Conservation (phyloP, 192 early-diverging fungal genomes). For the Entomortierella lignicola region DNA sequence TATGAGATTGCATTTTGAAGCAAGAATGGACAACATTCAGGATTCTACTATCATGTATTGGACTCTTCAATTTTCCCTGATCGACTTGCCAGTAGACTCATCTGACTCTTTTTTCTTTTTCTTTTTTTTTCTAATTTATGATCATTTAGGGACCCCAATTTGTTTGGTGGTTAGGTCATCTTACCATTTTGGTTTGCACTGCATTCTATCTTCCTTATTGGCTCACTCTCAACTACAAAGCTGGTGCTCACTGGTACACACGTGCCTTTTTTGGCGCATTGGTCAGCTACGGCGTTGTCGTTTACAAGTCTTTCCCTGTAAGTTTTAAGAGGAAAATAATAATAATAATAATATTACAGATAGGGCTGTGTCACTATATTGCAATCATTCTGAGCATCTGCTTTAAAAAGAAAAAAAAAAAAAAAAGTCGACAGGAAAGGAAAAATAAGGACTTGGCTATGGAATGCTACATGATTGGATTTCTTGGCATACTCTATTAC, state of each 20-base stretch:
- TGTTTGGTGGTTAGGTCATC: constrained; percentile 64
- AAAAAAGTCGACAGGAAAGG: too few relatives aligned
- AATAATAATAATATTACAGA: constrained; percentile 1
- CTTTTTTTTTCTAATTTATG: not conserved
- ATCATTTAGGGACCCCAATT: constrained; percentile 65
- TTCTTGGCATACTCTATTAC: not conserved
- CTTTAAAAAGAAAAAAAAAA: too few relatives aligned
- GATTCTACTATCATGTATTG: not conserved
- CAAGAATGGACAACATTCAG: too few relatives aligned
- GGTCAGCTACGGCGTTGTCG: constrained; percentile 79
- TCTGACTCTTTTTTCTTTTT: not conserved
- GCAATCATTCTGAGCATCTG: too few relatives aligned
- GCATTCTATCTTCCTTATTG: constrained; percentile 55
- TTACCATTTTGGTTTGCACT: constrained; percentile 56
- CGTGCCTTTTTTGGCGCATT: constrained; percentile 76
- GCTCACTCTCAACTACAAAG: constrained; percentile 53
- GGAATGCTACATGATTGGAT: too few relatives aligned
- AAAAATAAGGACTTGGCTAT: too few relatives aligned
- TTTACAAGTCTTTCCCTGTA: constrained; percentile 84
- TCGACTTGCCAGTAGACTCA: not conserved
- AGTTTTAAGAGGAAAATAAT: constrained; percentile 26
- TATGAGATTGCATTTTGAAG: too few relatives aligned
- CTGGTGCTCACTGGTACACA: constrained; percentile 61
- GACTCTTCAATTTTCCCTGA: not conserved
- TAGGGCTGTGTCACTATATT: not conserved